Evolutionary conservation across 305 asterid genomes (phyloP), one percentile per base, ranked within the genome.

Genomic region (Fraxinus nigra): DNA sequence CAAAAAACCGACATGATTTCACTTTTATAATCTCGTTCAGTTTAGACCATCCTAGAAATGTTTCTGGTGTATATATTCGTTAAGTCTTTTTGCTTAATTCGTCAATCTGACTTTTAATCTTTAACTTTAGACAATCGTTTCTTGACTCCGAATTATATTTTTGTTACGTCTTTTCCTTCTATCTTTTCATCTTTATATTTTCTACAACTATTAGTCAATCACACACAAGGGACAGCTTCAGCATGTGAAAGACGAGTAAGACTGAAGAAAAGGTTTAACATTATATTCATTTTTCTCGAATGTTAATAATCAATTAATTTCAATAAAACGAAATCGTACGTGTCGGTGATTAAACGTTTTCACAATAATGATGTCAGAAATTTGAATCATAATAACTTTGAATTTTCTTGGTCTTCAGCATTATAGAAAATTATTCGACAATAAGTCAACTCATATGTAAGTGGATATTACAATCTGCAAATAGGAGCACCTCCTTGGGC

Each of bases 231-330:
- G 30, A 3, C 78, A 75, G 34, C 33, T 9, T 38, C 59, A 75
- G 34, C 65, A 75, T 20, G 79, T 22, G 35, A 28, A 38, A 75
- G 26, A 43, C 10, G 30, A 43, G 79, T 75, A 75, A 38, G 79
- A 43, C n/a, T 75, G 32, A 75, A 46, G 79, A 18, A 75, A 75
- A 75, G 24, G 32, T 30, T 75, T 75, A 75, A 75, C 40, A 72
- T 72, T 72, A 8, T 46, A 72, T 32, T 37, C 51, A 72, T 1
- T 61, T 22, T 22, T 7, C 72, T 61, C 9, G 33, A 61, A 24
- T 22, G 26, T 22, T 61, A 22, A 61, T 61, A 20, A 59, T 20
- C 30, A 20, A 20, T 7, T 61, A 61, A 61, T 61, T 22, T 8
- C 30, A 10, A n/a, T 1, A 61, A 61, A 61, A 35, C 72, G 8